Conservation (phyloP, 129 eudicot species). For the Lactuca saligna region DNA sequence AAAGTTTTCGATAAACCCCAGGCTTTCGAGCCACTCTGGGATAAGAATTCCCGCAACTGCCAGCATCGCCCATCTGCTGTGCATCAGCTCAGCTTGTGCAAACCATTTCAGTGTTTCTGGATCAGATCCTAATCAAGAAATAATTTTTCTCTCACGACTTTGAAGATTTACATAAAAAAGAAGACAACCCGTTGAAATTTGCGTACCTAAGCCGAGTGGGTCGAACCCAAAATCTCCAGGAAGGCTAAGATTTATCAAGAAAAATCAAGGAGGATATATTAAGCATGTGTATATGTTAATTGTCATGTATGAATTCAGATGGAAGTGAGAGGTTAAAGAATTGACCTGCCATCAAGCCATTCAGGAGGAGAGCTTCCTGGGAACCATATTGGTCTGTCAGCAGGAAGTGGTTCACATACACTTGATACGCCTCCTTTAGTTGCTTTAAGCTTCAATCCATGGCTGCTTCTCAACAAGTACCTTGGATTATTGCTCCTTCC, state of each 20-base stretch:
- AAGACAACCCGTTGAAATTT: background rate
- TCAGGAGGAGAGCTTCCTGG: constrained; percentile 82
- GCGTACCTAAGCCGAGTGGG: constrained; percentile 85
- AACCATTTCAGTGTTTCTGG: constrained; percentile 84
- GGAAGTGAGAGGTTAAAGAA: background rate
- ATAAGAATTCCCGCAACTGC: constrained; percentile 87
- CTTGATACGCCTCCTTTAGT: constrained; percentile 72
- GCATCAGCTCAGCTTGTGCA: constrained; percentile 93
- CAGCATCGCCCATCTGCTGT: constrained; percentile 96
- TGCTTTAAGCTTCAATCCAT: constrained; percentile 44
- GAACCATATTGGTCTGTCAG: constrained; percentile 95
- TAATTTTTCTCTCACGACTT: background rate
- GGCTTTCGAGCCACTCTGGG: constrained; percentile 78
- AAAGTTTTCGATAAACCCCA: constrained; percentile 61
- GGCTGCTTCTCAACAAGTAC: constrained; percentile 14
- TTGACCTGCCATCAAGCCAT: constrained; percentile 95
- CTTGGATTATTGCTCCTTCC: constrained; percentile 28
- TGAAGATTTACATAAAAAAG: background rate
- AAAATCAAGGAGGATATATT: background rate
- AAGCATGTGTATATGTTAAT: background rate
- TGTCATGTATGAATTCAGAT: background rate
- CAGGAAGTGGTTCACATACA: constrained; percentile 89
- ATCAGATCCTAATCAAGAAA: constrained; percentile 56
- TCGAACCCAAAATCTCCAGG: constrained; percentile 99
- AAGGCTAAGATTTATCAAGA: constrained; percentile 46